Base-by-base conservation (phyloP, 225 moss, liverwort and hornwort genomes). In the Marchantia polymorpha region DNA sequence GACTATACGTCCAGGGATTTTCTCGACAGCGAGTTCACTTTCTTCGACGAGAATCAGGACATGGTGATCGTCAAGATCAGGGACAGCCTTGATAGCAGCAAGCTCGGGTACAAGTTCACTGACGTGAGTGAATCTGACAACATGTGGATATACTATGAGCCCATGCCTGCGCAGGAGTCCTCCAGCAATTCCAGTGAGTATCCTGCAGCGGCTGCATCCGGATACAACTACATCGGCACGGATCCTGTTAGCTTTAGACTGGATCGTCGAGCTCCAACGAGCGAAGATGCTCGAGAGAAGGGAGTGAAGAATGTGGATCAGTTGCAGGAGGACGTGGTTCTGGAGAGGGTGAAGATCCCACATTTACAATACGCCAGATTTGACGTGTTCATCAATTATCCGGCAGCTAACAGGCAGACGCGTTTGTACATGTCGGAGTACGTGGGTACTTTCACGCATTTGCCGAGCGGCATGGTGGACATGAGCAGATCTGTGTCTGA, bases 331-430 rank as follows among this genome's bases (percentile, higher is more conserved):
- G 67, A 83, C 14, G 52, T 87, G 48, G 53, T 78, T 10, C 79
- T 90, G 8, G 85, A 85, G n/a, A 72, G 59, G 15, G 83, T 87
- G 22, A 84, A 72, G 84, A 73, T 83, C 17, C 81, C 83, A 15
- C 74, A 82, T 0, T 77, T 47, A 1, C 61, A 79, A 52, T 81
- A 75, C 1, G 69, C 82, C 58, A 80, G 82, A 78, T 87, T 91
- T 26, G 85, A 91, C 17, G 81, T 86, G 17, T 91, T 85, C 77
- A 79, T 89, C 80, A 85, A 85, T 29, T 68, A 82, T 16, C 86
- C 86, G 22, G 74, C 74, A 53, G 82, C 87, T 3, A 83, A 85
- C 49, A 78, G 54, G 79, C 25, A n/a, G 20, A 83, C 83, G 25
- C 69, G 16, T 46, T 46, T 69, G 56, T 13, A 13, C 15, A 58